Evolutionary conservation across 352 stramenopile species (phyloP).

Genomic region (Sclerospora graminicola): DNA sequence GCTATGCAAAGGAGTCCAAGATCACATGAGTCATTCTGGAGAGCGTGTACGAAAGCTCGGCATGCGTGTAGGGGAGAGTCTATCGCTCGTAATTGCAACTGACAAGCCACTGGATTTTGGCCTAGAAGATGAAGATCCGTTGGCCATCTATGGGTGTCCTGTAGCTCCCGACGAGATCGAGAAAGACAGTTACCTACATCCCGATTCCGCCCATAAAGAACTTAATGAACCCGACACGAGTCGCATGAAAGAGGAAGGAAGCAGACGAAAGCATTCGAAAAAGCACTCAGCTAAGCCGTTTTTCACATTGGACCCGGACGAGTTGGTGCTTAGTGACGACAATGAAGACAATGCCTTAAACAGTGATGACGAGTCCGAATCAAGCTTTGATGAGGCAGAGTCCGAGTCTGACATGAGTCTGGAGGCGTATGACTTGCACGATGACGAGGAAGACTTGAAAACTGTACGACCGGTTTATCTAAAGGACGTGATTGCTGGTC

Average conservation of each 20-base stretch:
- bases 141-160: conserved; percentile 24
- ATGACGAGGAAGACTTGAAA: conserved; percentile 59
- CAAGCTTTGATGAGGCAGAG: conserved; percentile 19
- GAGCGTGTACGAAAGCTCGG: conserved; percentile 42
- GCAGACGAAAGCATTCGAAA: conserved; percentile 5
- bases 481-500: conserved; percentile 43
- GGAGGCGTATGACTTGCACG: conserved; percentile 50
- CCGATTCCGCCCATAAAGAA: background rate
- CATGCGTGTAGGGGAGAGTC: conserved; percentile 61
- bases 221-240: background rate
- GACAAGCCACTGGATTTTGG: conserved; percentile 60
- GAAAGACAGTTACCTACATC: conserved; percentile 6
- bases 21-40: conserved; percentile 58
- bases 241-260: background rate
- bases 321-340: conserved; percentile 47
- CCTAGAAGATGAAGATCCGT: conserved; percentile 29
- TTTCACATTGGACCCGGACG: conserved; percentile 44
- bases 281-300: conserved; percentile 14
- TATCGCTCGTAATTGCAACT: conserved; percentile 45
- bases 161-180: conserved; percentile 18
- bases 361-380: conserved; percentile 11
- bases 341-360: conserved; percentile 12
- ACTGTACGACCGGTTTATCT: conserved; percentile 55
- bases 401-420: conserved; percentile 66
- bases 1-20: conserved; percentile 62